Conservation (phyloP, 495 filamentous ascomycete species). For the Neurospora sp. region DNA sequence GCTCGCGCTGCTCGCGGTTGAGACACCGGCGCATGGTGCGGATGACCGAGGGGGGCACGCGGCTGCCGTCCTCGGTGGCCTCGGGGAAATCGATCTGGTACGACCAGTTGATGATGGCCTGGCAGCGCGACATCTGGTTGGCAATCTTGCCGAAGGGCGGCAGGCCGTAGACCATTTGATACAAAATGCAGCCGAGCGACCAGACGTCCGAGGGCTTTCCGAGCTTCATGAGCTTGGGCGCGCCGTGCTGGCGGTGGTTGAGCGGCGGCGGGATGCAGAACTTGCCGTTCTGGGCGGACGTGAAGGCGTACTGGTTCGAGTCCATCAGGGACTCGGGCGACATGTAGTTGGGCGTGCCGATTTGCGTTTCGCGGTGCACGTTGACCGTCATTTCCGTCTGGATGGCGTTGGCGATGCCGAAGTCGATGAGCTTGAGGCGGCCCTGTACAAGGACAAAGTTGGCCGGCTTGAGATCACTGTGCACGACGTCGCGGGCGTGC, state of each 20-base stretch:
- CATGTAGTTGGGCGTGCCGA: constrained; percentile 98
- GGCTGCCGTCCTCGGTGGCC: constrained; percentile 59
- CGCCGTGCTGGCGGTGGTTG: constrained; percentile 31
- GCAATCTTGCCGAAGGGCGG: constrained; percentile 88
- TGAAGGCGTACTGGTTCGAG: constrained; percentile 51
- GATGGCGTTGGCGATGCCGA: constrained; percentile 96
- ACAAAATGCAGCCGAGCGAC: constrained; percentile 91
- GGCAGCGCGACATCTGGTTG: constrained; percentile 61
- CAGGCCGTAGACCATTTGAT: constrained; percentile 92
- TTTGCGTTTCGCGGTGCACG: constrained; percentile 88
- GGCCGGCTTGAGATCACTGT: constrained; percentile 91
- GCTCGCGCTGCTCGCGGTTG: constrained; percentile 61
- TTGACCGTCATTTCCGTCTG: constrained; percentile 90
- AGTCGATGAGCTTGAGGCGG: constrained; percentile 80
- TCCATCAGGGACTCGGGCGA: constrained; percentile 88
- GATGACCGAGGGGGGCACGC: constrained; percentile 60
- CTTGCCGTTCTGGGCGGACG: constrained; percentile 30
- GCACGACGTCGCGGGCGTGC: constrained; percentile 81
- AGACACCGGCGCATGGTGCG: constrained; percentile 71
- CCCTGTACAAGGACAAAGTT: constrained; percentile 88
- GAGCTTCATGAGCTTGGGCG: constrained; percentile 79
- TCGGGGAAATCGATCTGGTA: constrained; percentile 75
- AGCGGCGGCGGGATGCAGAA: constrained; percentile 32
- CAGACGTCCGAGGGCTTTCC: constrained; percentile 94
- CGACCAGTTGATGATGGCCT: constrained; percentile 82